Evolutionary conservation across 306 rosid species (phyloP).

Genomic region (Morella rubra): DNA sequence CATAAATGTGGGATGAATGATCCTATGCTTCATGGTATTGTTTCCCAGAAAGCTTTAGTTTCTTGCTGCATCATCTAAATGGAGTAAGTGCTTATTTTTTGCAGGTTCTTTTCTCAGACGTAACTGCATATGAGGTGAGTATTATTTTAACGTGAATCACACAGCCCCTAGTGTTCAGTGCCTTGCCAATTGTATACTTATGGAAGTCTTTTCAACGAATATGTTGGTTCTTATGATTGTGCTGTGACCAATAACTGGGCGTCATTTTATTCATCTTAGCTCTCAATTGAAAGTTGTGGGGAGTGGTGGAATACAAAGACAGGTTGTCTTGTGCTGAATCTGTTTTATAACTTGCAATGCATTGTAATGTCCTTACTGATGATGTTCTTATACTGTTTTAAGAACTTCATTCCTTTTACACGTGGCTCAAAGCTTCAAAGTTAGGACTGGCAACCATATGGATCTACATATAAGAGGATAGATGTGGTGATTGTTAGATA

Average conservation of each 20-base stretch:
- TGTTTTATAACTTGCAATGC: neutral
- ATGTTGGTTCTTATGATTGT: neutral
- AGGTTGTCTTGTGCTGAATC: neutral
- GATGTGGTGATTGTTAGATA: neutral
- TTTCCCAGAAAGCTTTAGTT: neutral
- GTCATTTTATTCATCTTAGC: neutral
- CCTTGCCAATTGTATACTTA: neutral
- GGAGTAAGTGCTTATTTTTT: constrained; percentile 15
- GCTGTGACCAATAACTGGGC: neutral
- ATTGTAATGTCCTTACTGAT: neutral
- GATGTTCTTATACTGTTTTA: neutral
- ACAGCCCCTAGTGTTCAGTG: neutral
- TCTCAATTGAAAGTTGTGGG: neutral
- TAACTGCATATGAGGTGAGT: constrained; percentile 86
- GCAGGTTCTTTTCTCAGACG: constrained; percentile 91
- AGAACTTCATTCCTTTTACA: neutral
- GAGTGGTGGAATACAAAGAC: neutral
- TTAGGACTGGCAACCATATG: neutral
- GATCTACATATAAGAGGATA: neutral
- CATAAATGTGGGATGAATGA: neutral
- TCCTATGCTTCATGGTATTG: neutral
- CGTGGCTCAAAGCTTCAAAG: neutral
- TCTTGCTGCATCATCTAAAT: constrained; percentile 5
- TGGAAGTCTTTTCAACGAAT: neutral
- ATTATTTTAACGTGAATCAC: neutral